phyloP scores from a whole-genome alignment of 116 monocot species.

The Phalaenopsis hybrid region DNA sequence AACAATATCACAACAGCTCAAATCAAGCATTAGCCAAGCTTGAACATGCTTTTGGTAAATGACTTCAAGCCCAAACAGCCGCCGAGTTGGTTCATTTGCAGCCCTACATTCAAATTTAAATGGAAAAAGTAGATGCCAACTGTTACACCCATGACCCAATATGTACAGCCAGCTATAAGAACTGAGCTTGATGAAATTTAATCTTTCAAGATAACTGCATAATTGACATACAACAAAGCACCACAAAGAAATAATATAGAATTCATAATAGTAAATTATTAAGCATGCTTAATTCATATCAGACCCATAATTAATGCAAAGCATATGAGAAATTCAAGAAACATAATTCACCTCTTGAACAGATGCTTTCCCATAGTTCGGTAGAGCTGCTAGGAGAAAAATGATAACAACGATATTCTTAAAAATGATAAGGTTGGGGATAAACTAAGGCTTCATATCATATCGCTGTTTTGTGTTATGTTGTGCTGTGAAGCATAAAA shows the following conservation, averaged over 20 bases:
- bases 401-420: not conserved
- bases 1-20: too few relatives aligned
- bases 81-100: too few relatives aligned
- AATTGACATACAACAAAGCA: not conserved
- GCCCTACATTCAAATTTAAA: not conserved
- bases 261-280: not conserved
- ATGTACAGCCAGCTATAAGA: not conserved
- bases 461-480: not conserved
- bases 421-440: not conserved
- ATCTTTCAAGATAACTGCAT: not conserved
- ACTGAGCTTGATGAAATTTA: not conserved
- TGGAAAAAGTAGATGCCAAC: not conserved
- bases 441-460: not conserved
- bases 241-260: not conserved
- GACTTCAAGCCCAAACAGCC: too few relatives aligned
- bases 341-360: not conserved
- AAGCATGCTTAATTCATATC: not conserved
- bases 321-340: not conserved
- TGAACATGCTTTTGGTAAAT: too few relatives aligned
- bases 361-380: not conserved
- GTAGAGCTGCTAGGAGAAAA: not conserved
- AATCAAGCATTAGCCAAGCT: too few relatives aligned
- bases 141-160: not conserved
- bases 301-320: not conserved
- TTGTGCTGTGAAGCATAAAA: not conserved